Conservation (phyloP, 768 basidiomycete genomes). For the Pleurotus cornucopiae region DNA sequence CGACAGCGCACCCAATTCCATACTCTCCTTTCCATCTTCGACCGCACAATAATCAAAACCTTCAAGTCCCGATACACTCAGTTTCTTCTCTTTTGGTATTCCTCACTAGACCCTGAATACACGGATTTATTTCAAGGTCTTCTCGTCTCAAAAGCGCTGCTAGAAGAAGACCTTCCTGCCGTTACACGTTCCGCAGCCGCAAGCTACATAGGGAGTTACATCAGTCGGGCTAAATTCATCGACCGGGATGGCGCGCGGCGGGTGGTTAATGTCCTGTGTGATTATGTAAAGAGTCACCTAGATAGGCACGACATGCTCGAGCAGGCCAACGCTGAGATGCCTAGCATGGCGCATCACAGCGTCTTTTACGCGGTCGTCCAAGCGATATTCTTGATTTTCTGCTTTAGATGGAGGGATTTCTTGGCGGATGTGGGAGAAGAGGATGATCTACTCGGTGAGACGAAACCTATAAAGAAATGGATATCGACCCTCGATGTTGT, state of each 20-base stretch:
- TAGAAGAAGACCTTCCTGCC: constrained; percentile 43
- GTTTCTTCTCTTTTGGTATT: constrained; percentile 94
- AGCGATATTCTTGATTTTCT: constrained; percentile 93
- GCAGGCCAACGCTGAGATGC: constrained; percentile 26
- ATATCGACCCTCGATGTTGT: constrained; percentile 75
- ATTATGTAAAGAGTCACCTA: constrained; percentile 74
- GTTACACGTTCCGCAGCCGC: constrained; percentile 91
- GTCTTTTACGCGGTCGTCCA: constrained; percentile 93
- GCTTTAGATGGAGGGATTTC: constrained; percentile 94
- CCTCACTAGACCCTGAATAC: constrained; percentile 85
- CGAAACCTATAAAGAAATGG: constrained; percentile 60
- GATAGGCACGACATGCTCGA: constrained; percentile 54
- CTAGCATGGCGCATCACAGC: constrained; percentile 41
- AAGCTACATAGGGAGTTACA: constrained; percentile 89
- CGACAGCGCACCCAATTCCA: constrained; percentile 68
- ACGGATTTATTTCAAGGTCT: constrained; percentile 92
- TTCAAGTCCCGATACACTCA: constrained; percentile 98
- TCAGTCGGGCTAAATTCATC: constrained; percentile 86
- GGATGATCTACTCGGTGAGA: constrained; percentile 30
- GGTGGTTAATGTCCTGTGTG: constrained; percentile 81
- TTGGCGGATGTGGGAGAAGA: constrained; percentile 56
- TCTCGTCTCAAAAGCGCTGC: constrained; percentile 87
- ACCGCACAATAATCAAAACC: constrained; percentile 88
- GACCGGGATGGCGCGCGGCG: constrained; percentile 68
- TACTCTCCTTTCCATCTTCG: constrained; percentile 88